Percentiles rank a stretch among this genome's conserved stretches.
Evolutionary conservation across 2,329 filamentous ascomycete species (phyloP).

Genomic region (Fusarium phyllophilum): DNA sequence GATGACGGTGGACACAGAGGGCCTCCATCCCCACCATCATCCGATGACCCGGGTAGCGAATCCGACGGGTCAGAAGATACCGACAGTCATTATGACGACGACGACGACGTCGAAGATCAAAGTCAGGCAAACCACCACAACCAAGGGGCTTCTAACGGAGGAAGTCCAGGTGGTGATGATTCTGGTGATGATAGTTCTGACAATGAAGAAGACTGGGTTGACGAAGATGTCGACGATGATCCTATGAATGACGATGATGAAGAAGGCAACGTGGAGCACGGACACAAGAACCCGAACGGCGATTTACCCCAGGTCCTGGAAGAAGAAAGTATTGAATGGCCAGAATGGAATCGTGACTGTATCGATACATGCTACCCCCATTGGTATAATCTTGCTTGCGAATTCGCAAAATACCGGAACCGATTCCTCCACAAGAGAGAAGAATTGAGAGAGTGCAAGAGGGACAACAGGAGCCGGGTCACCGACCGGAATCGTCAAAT

Average conservation of each 20-base stretch:
- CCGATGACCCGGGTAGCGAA: not conserved
- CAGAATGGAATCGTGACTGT: constrained; percentile 2
- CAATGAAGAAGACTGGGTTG: not conserved
- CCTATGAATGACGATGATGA: not conserved
- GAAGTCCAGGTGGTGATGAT: not conserved
- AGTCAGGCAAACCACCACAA: not conserved
- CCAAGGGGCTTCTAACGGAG: not conserved
- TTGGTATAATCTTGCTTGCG: not conserved
- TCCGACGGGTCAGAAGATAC: not conserved
- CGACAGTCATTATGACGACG: not conserved
- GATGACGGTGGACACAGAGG: not conserved
- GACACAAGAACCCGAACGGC: not conserved
- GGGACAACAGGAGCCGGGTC: not conserved
- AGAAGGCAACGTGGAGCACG: not conserved
- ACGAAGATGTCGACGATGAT: not conserved
- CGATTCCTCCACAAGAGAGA: not conserved
- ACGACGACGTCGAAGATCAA: not conserved
- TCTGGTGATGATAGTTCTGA: not conserved
- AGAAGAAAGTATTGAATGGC: not conserved
- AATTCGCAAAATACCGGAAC: not conserved
- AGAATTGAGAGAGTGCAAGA: not conserved
- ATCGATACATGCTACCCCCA: not conserved
- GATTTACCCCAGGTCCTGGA: not conserved
- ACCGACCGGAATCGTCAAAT: not conserved
- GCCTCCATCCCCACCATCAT: not conserved